Evolutionary conservation across 163 green algal species (phyloP).

Genomic region (Prototheca wickerhamii): DNA sequence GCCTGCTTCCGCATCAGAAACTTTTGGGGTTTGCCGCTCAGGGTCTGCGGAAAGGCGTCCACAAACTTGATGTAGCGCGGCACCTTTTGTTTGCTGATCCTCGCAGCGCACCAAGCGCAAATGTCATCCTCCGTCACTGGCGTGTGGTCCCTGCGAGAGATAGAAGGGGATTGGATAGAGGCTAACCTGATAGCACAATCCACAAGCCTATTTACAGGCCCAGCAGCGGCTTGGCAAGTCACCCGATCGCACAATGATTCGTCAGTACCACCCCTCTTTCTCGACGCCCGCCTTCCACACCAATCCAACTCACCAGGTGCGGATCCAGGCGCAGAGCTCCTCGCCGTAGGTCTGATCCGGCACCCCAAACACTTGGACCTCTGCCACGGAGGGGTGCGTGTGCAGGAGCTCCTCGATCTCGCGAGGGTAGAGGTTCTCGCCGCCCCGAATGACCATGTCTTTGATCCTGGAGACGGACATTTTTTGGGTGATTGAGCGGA

Average conservation of each 20-base stretch:
- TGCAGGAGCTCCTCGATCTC: slow-evolving; percentile 29
- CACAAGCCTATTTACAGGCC: too few relatives aligned
- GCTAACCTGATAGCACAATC: background rate
- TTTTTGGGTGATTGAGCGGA: too few relatives aligned
- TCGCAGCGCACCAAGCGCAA: slow-evolving; percentile 6
- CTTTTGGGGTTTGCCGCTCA: slow-evolving; percentile 26
- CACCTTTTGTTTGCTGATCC: slow-evolving; percentile 17
- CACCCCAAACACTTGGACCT: slow-evolving; percentile 14
- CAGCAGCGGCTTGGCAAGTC: too few relatives aligned
- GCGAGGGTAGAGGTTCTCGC: slow-evolving; percentile 28
- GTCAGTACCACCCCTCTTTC: too few relatives aligned
- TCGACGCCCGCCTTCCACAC: background rate
- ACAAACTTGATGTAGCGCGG: slow-evolving; percentile 25
- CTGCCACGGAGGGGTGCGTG: slow-evolving; percentile 10
- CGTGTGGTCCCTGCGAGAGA: background rate
- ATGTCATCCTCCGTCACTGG: background rate
- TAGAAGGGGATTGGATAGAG: background rate
- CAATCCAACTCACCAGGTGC: slow-evolving; percentile 6
- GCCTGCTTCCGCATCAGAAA: slow-evolving; percentile 13
- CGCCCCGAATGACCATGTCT: slow-evolving; percentile 27
- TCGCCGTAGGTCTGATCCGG: slow-evolving; percentile 10
- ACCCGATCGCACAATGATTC: too few relatives aligned
- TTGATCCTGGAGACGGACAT: too few relatives aligned
- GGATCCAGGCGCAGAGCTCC: slow-evolving; percentile 29
- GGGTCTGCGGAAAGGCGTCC: slow-evolving; percentile 14